Evolutionary conservation across 78 protist genomes (phyloP).

Genomic region (Speleostelium caveatum): DNA sequence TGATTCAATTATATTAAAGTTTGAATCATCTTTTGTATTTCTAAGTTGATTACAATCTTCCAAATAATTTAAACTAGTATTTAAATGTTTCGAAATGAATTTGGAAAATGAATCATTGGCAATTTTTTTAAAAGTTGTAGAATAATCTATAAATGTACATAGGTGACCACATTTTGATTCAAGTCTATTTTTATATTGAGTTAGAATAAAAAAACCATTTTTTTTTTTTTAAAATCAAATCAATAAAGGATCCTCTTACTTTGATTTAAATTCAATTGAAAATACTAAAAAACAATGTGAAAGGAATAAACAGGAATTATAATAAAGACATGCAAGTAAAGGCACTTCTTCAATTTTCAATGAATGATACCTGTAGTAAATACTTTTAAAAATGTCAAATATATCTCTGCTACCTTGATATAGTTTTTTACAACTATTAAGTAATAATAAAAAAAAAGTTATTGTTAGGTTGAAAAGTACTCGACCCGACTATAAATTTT

Average conservation of each 20-base stretch:
- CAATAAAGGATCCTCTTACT: neutral
- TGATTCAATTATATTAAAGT: conserved; percentile 22
- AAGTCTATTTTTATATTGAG: too few species aligned
- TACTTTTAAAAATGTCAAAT: conserved; percentile 27
- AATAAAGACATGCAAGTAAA: conserved; percentile 38
- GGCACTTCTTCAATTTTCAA: conserved; percentile 10
- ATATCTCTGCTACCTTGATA: conserved; percentile 67
- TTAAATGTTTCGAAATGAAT: conserved; percentile 4
- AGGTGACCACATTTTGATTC: neutral
- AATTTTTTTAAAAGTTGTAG: conserved; percentile 15
- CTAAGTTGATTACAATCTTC: conserved; percentile 37
- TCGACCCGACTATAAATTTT: too few species aligned
- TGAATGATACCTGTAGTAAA: conserved; percentile 25
- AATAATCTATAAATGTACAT: conserved; percentile 42
- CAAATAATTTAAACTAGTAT: conserved; percentile 12
- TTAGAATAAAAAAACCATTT: too few species aligned
- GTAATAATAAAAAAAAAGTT: neutral
- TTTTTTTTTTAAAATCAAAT: too few species aligned
- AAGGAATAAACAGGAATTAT: conserved; percentile 62
- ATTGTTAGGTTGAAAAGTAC: neutral
- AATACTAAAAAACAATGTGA: conserved; percentile 26
- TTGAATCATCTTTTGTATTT: conserved; percentile 13
- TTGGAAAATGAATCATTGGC: conserved; percentile 23
- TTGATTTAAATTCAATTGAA: conserved; percentile 3
- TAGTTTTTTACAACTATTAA: conserved; percentile 8